These are phyloP conservation scores for Cordyceps cicadae DNA, from an alignment of 2,329 filamentous ascomycete genomes.

Conservation along the genomic window DNA sequence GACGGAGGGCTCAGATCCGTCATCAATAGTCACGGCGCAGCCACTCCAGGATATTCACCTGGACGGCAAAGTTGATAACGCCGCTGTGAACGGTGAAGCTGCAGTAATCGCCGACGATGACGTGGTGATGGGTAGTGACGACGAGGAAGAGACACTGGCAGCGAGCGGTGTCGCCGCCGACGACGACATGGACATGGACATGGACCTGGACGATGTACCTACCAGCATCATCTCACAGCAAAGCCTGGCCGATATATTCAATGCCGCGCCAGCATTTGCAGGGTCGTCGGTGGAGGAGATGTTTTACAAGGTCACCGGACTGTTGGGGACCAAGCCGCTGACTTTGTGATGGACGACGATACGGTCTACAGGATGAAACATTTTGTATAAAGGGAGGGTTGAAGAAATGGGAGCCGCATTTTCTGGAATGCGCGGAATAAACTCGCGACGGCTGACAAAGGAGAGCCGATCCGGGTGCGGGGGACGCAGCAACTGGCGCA, in stretches of 20 bases:
- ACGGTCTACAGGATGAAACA: neutral
- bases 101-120: constrained; percentile 26
- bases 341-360: constrained; percentile 14
- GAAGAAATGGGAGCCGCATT: constrained; percentile 9
- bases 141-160: constrained; percentile 27
- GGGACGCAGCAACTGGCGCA: neutral
- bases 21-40: constrained; percentile 43
- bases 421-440: neutral
- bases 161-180: constrained; percentile 29
- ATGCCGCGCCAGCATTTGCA: constrained; percentile 59
- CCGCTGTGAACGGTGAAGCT: constrained; percentile 20
- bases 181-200: constrained; percentile 36
- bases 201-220: constrained; percentile 43
- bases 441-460: neutral
- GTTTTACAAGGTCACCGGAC: constrained; percentile 61
- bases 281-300: constrained; percentile 65
- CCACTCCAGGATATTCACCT: constrained; percentile 47
- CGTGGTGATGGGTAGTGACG: constrained; percentile 34
- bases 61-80: constrained; percentile 24
- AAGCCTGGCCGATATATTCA: constrained; percentile 61
- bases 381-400: neutral
- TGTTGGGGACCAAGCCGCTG: constrained; percentile 49
- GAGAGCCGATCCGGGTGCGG: neutral
- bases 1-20: constrained; percentile 49
- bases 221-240: constrained; percentile 58